Percentiles rank a stretch among this genome's conserved stretches.
Evolutionary conservation across 2,329 filamentous ascomycete species (phyloP).

Genomic region (Fusarium guadeloupense): DNA sequence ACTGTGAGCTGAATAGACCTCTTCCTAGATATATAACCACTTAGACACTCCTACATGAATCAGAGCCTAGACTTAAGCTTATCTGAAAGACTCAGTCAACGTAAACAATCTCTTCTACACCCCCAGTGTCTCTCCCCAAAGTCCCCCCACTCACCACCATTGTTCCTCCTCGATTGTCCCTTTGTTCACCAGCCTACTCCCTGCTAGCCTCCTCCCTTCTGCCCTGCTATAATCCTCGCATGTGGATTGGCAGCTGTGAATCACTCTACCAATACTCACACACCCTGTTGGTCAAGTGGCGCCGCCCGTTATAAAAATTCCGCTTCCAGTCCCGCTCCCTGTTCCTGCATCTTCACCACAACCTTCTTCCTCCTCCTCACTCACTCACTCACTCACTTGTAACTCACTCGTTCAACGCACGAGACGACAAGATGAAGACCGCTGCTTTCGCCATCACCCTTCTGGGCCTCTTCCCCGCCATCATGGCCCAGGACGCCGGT

Average conservation of each 20-base stretch:
- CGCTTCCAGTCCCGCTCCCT: neutral
- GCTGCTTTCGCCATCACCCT: conserved; percentile 35
- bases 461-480: conserved; percentile 35
- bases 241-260: neutral
- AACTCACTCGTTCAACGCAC: neutral
- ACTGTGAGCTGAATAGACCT: neutral
- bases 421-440: conserved; percentile 39
- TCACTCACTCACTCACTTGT: conserved; percentile 9
- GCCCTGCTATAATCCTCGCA: neutral
- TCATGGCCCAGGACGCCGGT: conserved; percentile 32
- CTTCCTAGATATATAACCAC: neutral
- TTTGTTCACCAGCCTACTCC: neutral
- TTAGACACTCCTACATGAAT: neutral
- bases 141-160: neutral
- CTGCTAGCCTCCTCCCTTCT: neutral
- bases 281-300: neutral
- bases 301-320: conserved; percentile 15
- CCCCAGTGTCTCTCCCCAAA: neutral
- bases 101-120: neutral
- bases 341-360: conserved; percentile 22
- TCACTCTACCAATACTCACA: neutral
- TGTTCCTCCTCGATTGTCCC: neutral
- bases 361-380: neutral
- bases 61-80: too few species aligned
- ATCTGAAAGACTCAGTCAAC: too few species aligned